Base-by-base conservation (phyloP, 1,284 basidiomycete species). In the Ustilago bromivora region DNA sequence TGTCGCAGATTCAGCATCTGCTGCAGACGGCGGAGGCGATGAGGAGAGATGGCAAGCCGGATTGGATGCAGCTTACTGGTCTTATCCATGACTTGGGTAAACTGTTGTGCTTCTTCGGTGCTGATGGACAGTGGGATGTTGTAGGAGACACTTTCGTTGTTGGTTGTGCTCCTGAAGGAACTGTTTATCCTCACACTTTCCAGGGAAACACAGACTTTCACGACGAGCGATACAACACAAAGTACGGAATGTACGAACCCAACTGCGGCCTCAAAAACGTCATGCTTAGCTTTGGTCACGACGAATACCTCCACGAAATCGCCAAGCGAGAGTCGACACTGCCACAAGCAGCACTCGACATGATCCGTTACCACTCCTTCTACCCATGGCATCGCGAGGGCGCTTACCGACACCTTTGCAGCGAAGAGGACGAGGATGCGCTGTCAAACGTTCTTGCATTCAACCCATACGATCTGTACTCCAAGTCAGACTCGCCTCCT, bases 321-420 rank as follows among this genome's bases (percentile, higher is more conserved):
- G 71, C 64, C 41, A 80, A 78, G 66, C 64, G 75, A 40, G 71
- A 82, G 23, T 79, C 75, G 0, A 89, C 89, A n/a, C 90, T 96
- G 0, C 94, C 94, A 0, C 89, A 90, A 61, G 94, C 93, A 81
- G 94, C 90, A 0, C 89, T 96, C 41, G 91, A 92, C 32, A 96
- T 96, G 94, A 94, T 96, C 83, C 91, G 94, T 32, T 96, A 94
- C 87, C 94, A 96, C 88, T 93, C 92, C 80, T 96, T 96, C 89
- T 96, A 96, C 88, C 94, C 94, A 87, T 91, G 77, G 82, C 83
- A 84, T 63, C 61, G 78, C 11, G 78, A 76, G 19, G 80, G 73
- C 28, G 76, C 71, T 51, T 74, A 78, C 62, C 57, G 64, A 17
- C 78, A 78, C 61, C 72, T 81, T 19, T 76, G 71, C 46, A 53